These are phyloP conservation scores for Scedosporium boydii DNA, from an alignment of 2,329 filamentous ascomycete genomes.

Conservation along the genomic window DNA sequence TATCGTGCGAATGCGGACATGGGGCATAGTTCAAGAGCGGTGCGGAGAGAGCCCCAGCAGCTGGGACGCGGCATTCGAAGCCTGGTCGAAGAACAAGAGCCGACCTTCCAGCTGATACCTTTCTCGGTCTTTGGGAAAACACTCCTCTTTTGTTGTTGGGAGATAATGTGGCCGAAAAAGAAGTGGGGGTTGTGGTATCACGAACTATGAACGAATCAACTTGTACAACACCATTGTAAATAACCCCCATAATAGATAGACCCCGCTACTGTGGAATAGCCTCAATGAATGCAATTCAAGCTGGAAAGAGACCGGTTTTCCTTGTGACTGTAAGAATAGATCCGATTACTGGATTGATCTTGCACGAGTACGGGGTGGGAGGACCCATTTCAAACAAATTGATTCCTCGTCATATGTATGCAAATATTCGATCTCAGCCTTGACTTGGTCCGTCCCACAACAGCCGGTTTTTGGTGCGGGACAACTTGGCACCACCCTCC, in stretches of 20 bases:
- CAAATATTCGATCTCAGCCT: no score
- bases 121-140: background rate
- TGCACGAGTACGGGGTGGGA: no score
- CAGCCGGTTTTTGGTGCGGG: no score
- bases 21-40: conserved; percentile 66
- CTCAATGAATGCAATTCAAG: background rate
- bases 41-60: conserved; percentile 51
- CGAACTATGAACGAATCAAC: background rate
- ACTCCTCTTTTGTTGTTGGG: background rate
- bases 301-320: no score
- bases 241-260: background rate
- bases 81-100: conserved; percentile 41
- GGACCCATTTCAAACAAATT: no score
- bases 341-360: no score
- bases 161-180: no score
- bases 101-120: background rate
- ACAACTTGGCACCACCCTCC: no score
- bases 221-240: background rate
- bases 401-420: no score
- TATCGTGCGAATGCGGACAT: conserved; percentile 74
- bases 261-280: background rate
- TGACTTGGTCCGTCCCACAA: no score
- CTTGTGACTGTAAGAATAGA: no score
- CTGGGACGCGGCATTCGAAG: conserved; percentile 57
- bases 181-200: background rate